Percentiles rank a stretch among this genome's conserved stretches.
Evolutionary conservation across 306 rosid genomes (phyloP).

Genomic region (Malus sieversii): DNA sequence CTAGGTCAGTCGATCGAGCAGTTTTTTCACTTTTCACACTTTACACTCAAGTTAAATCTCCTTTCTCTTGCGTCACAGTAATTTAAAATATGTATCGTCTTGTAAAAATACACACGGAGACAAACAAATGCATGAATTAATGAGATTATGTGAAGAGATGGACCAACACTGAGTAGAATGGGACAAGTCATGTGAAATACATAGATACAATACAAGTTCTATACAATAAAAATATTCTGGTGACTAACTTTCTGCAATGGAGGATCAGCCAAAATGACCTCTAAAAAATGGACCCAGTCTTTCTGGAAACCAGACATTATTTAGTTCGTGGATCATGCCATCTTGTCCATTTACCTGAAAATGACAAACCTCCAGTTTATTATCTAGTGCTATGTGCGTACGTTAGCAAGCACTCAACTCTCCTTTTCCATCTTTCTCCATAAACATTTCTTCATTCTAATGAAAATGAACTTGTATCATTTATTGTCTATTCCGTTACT

Average conservation of each 20-base stretch:
- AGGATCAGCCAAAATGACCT: conserved; percentile 8
- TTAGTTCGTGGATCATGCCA: conserved; percentile 7
- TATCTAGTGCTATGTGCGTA: background rate
- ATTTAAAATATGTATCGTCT: no score
- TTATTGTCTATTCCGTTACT: background rate
- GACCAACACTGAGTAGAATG: background rate
- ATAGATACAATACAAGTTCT: background rate
- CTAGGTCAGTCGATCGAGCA: background rate
- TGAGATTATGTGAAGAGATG: background rate
- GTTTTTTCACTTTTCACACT: background rate
- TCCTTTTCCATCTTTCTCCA: background rate
- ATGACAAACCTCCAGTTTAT: background rate
- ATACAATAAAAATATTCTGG: conserved; percentile 8
- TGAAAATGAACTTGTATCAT: background rate
- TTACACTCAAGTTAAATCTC: no score
- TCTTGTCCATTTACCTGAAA: conserved; percentile 19
- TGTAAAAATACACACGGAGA: background rate
- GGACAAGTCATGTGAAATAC: background rate
- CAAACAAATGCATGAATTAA: background rate
- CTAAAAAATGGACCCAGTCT: conserved; percentile 9
- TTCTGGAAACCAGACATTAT: conserved; percentile 10
- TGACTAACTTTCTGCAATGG: conserved; percentile 15
- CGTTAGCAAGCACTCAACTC: conserved; percentile 7
- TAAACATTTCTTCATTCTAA: background rate
- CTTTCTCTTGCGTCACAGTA: no score